Evolutionary conservation across 306 rosid species (phyloP).

Genomic region (Rubus parviflorus): DNA sequence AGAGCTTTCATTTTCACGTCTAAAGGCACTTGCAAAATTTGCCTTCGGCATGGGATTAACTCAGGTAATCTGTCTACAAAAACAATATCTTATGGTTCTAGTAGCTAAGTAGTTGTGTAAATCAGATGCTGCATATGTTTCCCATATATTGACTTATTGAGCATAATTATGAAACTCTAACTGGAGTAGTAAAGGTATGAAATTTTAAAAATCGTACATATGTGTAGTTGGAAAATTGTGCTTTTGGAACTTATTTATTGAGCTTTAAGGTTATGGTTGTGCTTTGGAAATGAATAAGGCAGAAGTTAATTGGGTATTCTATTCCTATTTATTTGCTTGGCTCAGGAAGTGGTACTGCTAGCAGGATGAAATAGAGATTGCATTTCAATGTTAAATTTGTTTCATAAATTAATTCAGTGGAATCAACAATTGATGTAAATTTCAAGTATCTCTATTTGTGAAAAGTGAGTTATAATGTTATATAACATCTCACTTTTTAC

Average conservation of each 20-base stretch:
- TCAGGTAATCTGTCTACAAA: conserved; percentile 62
- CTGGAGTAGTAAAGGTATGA: neutral
- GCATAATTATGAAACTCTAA: neutral
- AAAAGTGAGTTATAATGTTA: no score
- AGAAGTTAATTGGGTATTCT: neutral
- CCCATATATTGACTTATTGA: neutral
- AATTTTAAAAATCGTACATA: neutral
- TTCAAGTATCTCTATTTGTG: neutral
- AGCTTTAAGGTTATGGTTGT: neutral
- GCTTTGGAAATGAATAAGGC: neutral
- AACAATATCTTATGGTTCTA: neutral
- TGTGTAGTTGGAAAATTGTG: neutral
- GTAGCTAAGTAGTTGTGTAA: neutral
- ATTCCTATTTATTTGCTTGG: neutral
- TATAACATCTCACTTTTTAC: no score
- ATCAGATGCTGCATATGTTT: conserved; percentile 4
- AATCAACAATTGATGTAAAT: neutral
- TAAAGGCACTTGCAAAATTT: conserved; percentile 96
- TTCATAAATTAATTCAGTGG: neutral
- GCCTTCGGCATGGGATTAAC: conserved; percentile 97
- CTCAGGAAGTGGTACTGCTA: neutral
- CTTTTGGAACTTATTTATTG: conserved; percentile 1
- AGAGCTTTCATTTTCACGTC: conserved; percentile 96
- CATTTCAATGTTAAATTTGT: neutral
- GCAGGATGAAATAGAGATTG: conserved; percentile 6